Evolutionary conservation across 176 grass and related monocot genomes (phyloP), one percentile per base, ranked within the genome.

Genomic region (Lolium rigidum): DNA sequence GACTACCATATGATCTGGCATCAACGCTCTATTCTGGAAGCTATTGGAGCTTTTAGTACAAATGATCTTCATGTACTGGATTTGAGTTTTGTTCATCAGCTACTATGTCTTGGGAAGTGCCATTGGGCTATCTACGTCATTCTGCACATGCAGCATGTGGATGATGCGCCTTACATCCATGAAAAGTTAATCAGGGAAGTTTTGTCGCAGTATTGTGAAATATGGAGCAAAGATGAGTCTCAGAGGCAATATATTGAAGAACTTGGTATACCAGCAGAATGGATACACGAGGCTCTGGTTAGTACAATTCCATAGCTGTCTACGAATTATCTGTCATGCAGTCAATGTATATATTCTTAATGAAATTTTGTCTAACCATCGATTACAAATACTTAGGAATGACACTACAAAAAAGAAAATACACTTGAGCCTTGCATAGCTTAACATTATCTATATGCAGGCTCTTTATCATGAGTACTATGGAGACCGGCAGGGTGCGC

Each of bases 1-100:
- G 93, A 95, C 81, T 92, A 94, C 87, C 96, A 98, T 91, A 95
- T 98, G 93, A 94, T 98, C 76, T 95, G 96, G 96, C 96, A 95
- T 83, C 93, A 92, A 49, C 89, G 88, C 37, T 93, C 90, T 16
- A 85, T 98, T 90, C 83, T 98, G 79, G 93, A 98, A 91, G 89
- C 96, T 84, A 86, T 98, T 80, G 96, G 93, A 79, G 88, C 86
- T 87, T 91, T 98, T 76, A 86, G 66, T 87, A 65, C 89, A 77
- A 74, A 80, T 81, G 93, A 98, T 91, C 86, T 98, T 85, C 90
- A 94, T 46, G 4, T 94, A 21, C 89, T 98, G 44, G 93, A 98
- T 87, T 88, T 98, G 90, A 98, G 96, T 74, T 94, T 94, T 90
- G 92, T 92, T 80, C 78, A 92, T 79, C 96, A 98, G 65, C 83